Conservation (phyloP, 2,329 filamentous ascomycete species). For the Cordyceps cateniannulata region DNA sequence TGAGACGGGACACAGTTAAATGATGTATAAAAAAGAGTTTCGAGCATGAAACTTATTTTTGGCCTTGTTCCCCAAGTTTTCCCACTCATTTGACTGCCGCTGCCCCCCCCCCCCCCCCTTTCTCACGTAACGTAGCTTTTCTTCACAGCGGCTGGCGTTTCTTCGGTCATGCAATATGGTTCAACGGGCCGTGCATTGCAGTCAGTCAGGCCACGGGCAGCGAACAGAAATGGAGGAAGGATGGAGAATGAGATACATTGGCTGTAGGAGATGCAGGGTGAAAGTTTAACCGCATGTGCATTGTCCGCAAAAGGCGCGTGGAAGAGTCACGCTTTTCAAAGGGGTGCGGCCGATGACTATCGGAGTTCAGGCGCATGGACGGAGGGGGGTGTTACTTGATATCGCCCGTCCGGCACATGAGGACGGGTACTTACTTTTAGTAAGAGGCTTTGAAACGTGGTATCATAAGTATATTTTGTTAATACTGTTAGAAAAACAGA, state of each 20-base stretch:
- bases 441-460: neutral
- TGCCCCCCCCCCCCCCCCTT: no score
- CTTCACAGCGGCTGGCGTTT: neutral
- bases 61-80: neutral
- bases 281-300: neutral
- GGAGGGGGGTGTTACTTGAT: neutral
- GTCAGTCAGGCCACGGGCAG: neutral
- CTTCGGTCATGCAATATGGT: neutral
- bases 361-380: neutral
- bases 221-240: neutral
- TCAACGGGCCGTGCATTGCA: neutral
- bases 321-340: neutral
- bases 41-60: neutral
- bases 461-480: constrained; percentile 2
- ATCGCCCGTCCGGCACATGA: neutral
- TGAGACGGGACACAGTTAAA: neutral
- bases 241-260: neutral
- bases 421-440: neutral
- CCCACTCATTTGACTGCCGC: neutral
- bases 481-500: neutral
- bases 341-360: neutral
- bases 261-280: neutral
- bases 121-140: neutral
- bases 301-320: no score
- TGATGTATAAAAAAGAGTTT: neutral